Base-by-base conservation (phyloP, 2,329 filamentous ascomycete genomes). In the Colletotrichum liriopes region DNA sequence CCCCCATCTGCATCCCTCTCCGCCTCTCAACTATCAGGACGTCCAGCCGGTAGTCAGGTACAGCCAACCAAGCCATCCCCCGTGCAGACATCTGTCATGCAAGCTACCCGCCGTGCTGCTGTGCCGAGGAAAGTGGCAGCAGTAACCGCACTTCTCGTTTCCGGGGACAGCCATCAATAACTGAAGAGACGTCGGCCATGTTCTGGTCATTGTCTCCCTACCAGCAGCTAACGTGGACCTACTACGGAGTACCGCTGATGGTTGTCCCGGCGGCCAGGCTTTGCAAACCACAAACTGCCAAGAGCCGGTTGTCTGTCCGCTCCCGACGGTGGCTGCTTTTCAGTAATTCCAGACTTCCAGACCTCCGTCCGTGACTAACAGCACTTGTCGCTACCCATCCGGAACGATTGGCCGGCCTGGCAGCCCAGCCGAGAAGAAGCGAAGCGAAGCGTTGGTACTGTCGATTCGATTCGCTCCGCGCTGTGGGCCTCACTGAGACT, bases 31-130 rank as follows among this genome's bases (percentile, higher is more conserved):
- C 20, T 35, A 23, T 49, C 43, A 26, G 51, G 29, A 67, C 45
- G 64, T 62, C 58, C 65, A 47, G 62, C 35, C 49, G 55, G 56
- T 43, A 68, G n/a, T 43, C 49, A 61, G 51, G 41, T 49, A 71
- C 62, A 62, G 41, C 54, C 32, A 62, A 59, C 56, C 49, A 60
- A 63, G 37, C 69, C 63, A 63, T 35, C 62, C 65, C 59, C 39
- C 69, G 59, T 64, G 65, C 59, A 72, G 69, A 43, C 45, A 47
- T 45, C 45, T 59, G 35, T 72, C 59, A 72, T 58, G 69, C 65
- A 69, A 68, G 37, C 52, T 62, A 41, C 51, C 47, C 41, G 23
- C 35, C 37, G 35, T 29, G 58, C 43, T 60, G 43, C 23, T 54
- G 29, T 65, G 49, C 62, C 49, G 62, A 55, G 62, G 49, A 23